Percentiles rank a stretch among this genome's conserved stretches.
Conservation (phyloP, 805 yeast genomes). For the Kregervanrija delftensis region DNA sequence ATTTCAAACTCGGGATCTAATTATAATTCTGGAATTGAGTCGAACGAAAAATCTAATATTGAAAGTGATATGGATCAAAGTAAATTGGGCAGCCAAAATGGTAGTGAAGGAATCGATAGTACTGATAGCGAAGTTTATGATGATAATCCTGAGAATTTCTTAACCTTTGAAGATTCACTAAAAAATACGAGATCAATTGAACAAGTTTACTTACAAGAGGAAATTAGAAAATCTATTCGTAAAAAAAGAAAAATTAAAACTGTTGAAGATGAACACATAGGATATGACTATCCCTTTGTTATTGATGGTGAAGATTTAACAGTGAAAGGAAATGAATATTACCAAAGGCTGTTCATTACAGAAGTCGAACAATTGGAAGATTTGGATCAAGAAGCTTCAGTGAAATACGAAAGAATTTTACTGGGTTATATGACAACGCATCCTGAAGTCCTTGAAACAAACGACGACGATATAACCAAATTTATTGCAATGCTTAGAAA, state of each 20-base stretch:
- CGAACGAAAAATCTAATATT: not conserved
- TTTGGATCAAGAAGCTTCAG: conserved; percentile 19
- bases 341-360: conserved; percentile 11
- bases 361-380: conserved; percentile 20
- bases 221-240: no score
- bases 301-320: conserved; percentile 3
- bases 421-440: conserved; percentile 17
- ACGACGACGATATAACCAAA: conserved; percentile 11
- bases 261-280: conserved; percentile 6
- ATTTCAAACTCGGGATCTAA: no score
- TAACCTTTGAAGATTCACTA: not conserved
- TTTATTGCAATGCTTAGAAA: not conserved
- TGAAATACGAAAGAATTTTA: conserved; percentile 20
- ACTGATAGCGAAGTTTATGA: no score
- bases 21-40: no score
- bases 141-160: not conserved
- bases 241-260: not conserved
- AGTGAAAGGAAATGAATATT: conserved; percentile 4
- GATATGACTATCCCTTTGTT: no score
- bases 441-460: conserved; percentile 11
- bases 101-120: not conserved
- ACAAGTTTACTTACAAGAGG: no score
- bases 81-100: not conserved
- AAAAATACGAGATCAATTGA: no score
- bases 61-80: not conserved